Evolutionary conservation across 2,329 filamentous ascomycete genomes (phyloP).

Genomic region (Beauveria varroae): DNA sequence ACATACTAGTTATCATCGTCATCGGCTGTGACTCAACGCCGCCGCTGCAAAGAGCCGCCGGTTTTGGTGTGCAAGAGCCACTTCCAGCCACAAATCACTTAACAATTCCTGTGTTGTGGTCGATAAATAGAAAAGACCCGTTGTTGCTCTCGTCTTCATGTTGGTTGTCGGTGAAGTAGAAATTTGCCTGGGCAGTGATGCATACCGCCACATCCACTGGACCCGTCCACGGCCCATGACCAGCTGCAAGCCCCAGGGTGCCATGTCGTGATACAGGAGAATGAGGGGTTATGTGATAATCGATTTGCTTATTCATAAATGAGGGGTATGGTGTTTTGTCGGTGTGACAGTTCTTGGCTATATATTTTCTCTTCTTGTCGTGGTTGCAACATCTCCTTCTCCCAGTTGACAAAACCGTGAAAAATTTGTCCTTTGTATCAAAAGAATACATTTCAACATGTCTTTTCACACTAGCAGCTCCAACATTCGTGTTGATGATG

Average conservation of each 20-base stretch:
- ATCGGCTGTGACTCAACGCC: too few species aligned
- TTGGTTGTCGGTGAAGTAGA: neutral
- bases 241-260: neutral
- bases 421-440: neutral
- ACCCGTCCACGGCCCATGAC: conserved; percentile 1
- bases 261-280: neutral
- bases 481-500: conserved; percentile 41
- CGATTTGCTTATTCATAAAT: neutral
- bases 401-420: too few species aligned
- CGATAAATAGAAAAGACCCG: too few species aligned
- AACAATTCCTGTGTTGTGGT: too few species aligned
- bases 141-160: neutral
- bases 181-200: neutral
- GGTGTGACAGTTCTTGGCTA: neutral
- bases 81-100: too few species aligned
- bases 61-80: too few species aligned
- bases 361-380: neutral
- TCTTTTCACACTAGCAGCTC: conserved; percentile 41
- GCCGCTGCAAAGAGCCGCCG: too few species aligned
- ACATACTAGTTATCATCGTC: too few species aligned
- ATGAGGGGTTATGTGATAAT: neutral
- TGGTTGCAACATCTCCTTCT: too few species aligned
- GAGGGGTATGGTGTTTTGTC: neutral
- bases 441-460: neutral
- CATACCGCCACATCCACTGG: conserved; percentile 2